These are phyloP conservation scores for Austroboletus novae-zelandiae DNA, from an alignment of 1,284 basidiomycete genomes.

Conservation along the genomic window DNA sequence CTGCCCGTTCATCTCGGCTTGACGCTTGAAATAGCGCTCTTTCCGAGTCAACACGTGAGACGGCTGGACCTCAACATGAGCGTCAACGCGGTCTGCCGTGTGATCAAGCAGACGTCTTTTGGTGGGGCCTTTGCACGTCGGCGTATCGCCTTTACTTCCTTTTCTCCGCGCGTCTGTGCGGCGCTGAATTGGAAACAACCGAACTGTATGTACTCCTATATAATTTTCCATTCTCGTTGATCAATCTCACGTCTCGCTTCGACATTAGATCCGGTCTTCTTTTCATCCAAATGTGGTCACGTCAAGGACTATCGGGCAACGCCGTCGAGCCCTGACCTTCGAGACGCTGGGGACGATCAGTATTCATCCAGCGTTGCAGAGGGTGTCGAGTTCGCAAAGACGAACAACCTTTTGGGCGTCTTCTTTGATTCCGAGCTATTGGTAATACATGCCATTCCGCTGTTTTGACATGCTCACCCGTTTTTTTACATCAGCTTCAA, in stretches of 20 bases:
- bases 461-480: conserved; percentile 13
- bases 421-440: conserved; percentile 88
- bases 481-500: conserved; percentile 42
- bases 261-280: conserved; percentile 88
- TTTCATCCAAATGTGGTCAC: conserved; percentile 85
- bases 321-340: conserved; percentile 44
- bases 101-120: conserved; percentile 67
- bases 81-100: conserved; percentile 80
- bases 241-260: conserved; percentile 16
- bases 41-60: conserved; percentile 42
- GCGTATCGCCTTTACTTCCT: conserved; percentile 85
- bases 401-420: conserved; percentile 92
- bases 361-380: conserved; percentile 77
- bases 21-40: conserved; percentile 74
- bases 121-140: conserved; percentile 55
- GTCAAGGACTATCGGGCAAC: conserved; percentile 41
- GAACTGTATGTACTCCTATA: conserved; percentile 65
- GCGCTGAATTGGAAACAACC: conserved; percentile 99
- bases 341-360: conserved; percentile 34
- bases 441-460: conserved; percentile 43
- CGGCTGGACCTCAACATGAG: conserved; percentile 73
- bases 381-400: conserved; percentile 92
- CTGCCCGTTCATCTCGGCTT: conserved; percentile 75
- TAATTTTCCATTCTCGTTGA: conserved; percentile 9
- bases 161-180: conserved; percentile 83